Evolutionary conservation across 129 eudicot genomes (phyloP), one percentile per base, ranked within the genome.

Genomic region (Escallonia herrerae): DNA sequence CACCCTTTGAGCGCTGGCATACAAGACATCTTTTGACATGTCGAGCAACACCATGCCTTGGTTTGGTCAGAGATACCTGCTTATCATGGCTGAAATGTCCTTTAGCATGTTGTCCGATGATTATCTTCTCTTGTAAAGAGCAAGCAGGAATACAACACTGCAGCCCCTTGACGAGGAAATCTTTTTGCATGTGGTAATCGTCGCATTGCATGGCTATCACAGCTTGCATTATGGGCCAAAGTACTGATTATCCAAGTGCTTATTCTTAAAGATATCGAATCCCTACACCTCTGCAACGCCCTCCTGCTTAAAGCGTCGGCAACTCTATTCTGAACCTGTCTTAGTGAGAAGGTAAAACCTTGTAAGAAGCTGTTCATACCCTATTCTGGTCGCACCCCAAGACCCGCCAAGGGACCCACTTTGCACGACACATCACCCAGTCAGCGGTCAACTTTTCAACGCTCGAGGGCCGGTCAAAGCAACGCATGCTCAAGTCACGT

Each of bases 271-370:
- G n/a, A n/a, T n/a, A n/a, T n/a, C n/a, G n/a, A n/a, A n/a, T n/a
- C n/a, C n/a, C n/a, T 43, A 11, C 4, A 63, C 67, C 8, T 8
- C 4, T 11, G 55, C 5, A 5, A 7, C 42, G 33, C 39, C 1
- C 55, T 48, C 4, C 67, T 45, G 39, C 67, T 63, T 13, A 63
- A 48, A 6, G 54, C 42, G 38, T 63, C 67, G 13, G 55, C 67
- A 39, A 63, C 67, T 8, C 3, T 63, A 40, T 63, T 63, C 6
- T 47, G 51, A 22, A 22, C 53, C 2, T 49, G 54, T 12, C 22
- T 14, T 63, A 13, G 40, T 63, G 38, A 6, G 38, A 63, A 63
- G 38, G 67, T 43, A 43, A 63, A 63, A 2, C 44, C 40, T 22
- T 43, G n/a, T 39, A 63, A 33, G 11, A 41, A 33, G 38, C 38